Conservation (phyloP, 345 rosid species). For the Brassica cretica region DNA sequence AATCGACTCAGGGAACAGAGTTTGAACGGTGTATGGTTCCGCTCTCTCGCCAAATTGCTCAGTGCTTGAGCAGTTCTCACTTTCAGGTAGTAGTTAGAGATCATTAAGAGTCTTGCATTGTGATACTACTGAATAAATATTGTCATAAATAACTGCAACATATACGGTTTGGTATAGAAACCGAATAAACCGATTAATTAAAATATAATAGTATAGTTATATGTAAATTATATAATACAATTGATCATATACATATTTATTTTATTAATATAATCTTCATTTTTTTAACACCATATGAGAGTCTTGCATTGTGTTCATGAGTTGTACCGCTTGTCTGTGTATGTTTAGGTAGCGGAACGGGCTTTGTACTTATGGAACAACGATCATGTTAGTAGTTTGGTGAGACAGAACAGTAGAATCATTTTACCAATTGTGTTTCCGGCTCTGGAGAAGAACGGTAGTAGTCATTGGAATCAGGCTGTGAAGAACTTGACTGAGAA, state of each 20-base stretch:
- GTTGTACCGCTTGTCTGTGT: neutral
- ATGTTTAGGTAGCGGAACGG: conserved; percentile 43
- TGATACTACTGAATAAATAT: neutral
- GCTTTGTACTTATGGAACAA: conserved; percentile 46
- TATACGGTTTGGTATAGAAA: no score
- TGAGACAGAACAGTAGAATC: conserved; percentile 41
- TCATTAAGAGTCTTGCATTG: neutral
- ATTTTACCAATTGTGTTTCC: conserved; percentile 43
- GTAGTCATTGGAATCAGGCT: conserved; percentile 43
- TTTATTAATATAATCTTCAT: no score
- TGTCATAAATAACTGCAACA: no score
- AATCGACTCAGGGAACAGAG: conserved; percentile 79
- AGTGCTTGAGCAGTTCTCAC: conserved; percentile 77
- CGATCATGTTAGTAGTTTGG: conserved; percentile 38
- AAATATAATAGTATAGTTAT: no score
- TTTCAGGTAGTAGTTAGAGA: conserved; percentile 56
- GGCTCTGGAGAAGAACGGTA: conserved; percentile 40
- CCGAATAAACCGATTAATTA: no score
- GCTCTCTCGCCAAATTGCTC: conserved; percentile 67
- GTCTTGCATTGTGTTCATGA: neutral
- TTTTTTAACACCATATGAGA: no score
- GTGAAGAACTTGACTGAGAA: conserved; percentile 43
- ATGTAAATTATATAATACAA: no score
- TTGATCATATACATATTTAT: no score
- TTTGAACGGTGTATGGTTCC: conserved; percentile 88